These are phyloP conservation scores for Fonticula alba DNA, from an alignment of 78 protist species.

Conservation along the genomic window DNA sequence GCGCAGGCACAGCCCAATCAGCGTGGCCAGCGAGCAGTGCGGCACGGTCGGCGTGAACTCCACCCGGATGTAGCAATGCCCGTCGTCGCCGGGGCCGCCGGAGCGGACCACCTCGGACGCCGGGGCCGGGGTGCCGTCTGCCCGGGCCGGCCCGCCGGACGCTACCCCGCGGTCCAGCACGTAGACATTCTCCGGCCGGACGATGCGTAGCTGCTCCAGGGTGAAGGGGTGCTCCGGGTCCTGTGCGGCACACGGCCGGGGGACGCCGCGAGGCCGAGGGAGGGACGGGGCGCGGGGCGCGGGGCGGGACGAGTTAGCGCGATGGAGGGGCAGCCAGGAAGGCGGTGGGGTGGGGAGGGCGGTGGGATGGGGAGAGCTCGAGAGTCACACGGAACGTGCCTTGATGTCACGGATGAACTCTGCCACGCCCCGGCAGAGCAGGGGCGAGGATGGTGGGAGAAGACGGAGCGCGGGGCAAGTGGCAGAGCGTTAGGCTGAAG, in stretches of 20 bases:
- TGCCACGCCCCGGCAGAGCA: neutral
- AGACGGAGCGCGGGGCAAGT: too few relatives aligned
- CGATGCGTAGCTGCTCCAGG: constrained; percentile 30
- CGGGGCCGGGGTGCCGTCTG: too few relatives aligned
- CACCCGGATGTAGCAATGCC: neutral
- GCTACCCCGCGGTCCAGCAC: too few relatives aligned
- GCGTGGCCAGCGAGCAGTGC: constrained; percentile 46
- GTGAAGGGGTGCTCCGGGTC: constrained; percentile 50
- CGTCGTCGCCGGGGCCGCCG: neutral
- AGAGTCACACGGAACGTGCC: neutral
- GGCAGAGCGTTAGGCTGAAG: too few relatives aligned
- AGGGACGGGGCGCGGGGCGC: too few relatives aligned
- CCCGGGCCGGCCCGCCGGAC: too few relatives aligned
- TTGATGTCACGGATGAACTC: constrained; percentile 12
- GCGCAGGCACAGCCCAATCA: constrained; percentile 40
- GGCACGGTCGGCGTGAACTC: constrained; percentile 43
- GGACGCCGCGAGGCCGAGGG: too few relatives aligned
- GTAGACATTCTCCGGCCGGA: neutral
- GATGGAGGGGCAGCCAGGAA: too few relatives aligned
- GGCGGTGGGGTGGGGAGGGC: neutral
- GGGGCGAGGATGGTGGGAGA: too few relatives aligned
- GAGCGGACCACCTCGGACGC: too few relatives aligned
- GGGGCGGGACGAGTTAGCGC: too few relatives aligned
- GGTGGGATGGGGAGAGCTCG: neutral
- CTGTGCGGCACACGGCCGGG: too few relatives aligned